Evolutionary conservation across 768 basidiomycete genomes (phyloP), one percentile per base, ranked within the genome.

Genomic region (Scleroderma citrinum): DNA sequence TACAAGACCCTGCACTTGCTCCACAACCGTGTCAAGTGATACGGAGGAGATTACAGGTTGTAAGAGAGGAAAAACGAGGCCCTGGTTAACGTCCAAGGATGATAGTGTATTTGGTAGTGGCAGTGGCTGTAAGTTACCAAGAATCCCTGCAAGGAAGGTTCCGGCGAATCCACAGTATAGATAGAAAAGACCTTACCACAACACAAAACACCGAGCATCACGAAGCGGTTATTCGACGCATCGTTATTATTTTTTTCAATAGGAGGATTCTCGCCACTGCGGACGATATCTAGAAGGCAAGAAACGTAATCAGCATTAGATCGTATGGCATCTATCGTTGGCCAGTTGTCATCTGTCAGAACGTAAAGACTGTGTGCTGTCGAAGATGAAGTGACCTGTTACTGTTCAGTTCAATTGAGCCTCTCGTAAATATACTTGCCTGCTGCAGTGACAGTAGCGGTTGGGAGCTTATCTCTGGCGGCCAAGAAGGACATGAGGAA

Each of bases 311-410:
- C 71, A 13, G 76, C 76, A 60, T 86, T 73, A 23, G 75, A 65
- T 19, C 81, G 74, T 17, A 94, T 62, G 47, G 83, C 81, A n/a
- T 77, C 63, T 46, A 84, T 81, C 26, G 83, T 81, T 16, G 84
- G 77, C n/a, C 69, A 71, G 54, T 96, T 97, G 61, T 96, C 94
- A 62, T 94, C 92, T 2, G 92, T 90, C 23, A 97, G 72, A 51
- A 95, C 89, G 65, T 95, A 96, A 16, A 96, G 71, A 59, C 92
- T 92, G 61, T 97, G 94, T 0, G 91, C 92, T 92, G 56, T 23
- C 44, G 11, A 29, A 20, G 30, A 29, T 29, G 20, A 21, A 44
- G 34, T 35, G 43, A 39, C 31, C 38, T 19, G 37, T 32, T 38
- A 48, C 17, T 40, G 20, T 50, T 47, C 31, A 39, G 23, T 30